Evolutionary conservation across 345 rosid genomes (phyloP).

Genomic region (Ceriops zippeliana): DNA sequence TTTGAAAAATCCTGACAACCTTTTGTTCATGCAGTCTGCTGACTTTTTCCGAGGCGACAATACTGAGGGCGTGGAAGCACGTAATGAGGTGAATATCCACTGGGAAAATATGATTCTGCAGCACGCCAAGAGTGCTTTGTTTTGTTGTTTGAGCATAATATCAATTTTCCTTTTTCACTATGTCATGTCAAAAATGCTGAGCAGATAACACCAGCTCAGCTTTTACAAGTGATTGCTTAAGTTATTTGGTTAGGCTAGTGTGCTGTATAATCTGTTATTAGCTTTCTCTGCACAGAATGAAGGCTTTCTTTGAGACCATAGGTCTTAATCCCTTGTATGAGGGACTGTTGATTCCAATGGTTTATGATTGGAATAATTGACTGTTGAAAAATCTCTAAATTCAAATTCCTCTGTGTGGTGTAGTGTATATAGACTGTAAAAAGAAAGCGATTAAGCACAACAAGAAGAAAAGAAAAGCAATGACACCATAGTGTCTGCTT

Average conservation of each 20-base stretch:
- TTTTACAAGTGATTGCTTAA: not conserved
- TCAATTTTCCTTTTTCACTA: not conserved
- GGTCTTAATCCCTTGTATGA: no score
- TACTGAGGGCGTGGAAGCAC: slow-evolving; percentile 96
- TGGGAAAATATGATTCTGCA: slow-evolving; percentile 8
- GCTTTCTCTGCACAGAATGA: no score
- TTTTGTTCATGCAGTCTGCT: slow-evolving; percentile 64
- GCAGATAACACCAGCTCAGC: not conserved
- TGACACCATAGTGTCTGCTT: not conserved
- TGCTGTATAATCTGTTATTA: not conserved
- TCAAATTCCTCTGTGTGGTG: no score
- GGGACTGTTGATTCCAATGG: no score
- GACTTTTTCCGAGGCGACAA: slow-evolving; percentile 97
- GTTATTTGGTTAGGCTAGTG: slow-evolving; percentile 6
- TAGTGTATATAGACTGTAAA: no score
- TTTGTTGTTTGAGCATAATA: not conserved
- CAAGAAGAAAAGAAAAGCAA: not conserved
- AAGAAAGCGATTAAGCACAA: no score
- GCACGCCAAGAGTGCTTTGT: not conserved
- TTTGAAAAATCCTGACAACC: slow-evolving; percentile 3
- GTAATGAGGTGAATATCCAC: slow-evolving; percentile 71
- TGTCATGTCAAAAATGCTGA: not conserved
- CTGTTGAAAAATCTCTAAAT: no score
- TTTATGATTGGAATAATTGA: no score
- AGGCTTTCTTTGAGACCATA: no score